These are phyloP conservation scores for Cubamyces lactineus DNA, from an alignment of 768 basidiomycete genomes.

Conservation along the genomic window DNA sequence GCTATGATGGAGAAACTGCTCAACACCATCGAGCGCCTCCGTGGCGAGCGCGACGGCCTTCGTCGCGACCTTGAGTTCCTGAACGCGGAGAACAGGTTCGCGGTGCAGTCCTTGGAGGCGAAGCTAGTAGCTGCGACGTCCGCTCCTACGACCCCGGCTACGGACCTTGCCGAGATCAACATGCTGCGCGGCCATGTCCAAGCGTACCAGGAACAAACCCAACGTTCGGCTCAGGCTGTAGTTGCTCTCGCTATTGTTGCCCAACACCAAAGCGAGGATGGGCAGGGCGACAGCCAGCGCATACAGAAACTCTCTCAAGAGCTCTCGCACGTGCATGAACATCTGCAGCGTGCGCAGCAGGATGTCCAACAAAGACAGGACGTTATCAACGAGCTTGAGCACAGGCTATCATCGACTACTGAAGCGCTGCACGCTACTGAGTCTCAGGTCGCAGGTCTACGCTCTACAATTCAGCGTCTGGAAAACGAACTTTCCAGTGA, in stretches of 20 bases:
- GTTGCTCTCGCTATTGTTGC: constrained; percentile 25
- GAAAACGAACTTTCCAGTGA: constrained; percentile 27
- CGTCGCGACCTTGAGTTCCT: constrained; percentile 69
- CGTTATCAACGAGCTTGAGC: constrained; percentile 11
- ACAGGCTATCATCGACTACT: constrained; percentile 15
- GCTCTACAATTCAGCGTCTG: constrained; percentile 20
- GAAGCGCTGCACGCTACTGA: constrained; percentile 18
- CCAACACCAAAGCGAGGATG: constrained; percentile 10
- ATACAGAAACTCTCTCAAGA: constrained; percentile 6
- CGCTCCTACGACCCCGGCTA: constrained; percentile 6
- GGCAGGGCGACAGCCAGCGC: neutral
- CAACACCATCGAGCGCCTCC: constrained; percentile 65
- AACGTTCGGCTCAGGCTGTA: constrained; percentile 6
- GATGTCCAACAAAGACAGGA: constrained; percentile 5
- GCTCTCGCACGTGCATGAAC: constrained; percentile 1
- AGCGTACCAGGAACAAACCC: constrained; percentile 13
- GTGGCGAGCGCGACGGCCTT: constrained; percentile 65
- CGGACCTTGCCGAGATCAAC: constrained; percentile 15
- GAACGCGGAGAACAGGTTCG: constrained; percentile 66
- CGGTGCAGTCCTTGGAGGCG: constrained; percentile 59
- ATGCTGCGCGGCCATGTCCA: constrained; percentile 27
- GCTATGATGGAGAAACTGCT: constrained; percentile 52
- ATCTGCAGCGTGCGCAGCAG: constrained; percentile 1
- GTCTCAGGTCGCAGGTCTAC: constrained; percentile 25
- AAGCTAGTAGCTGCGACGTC: constrained; percentile 43